Conservation (phyloP, 768 basidiomycete genomes). For the Tylopilus sp. region DNA sequence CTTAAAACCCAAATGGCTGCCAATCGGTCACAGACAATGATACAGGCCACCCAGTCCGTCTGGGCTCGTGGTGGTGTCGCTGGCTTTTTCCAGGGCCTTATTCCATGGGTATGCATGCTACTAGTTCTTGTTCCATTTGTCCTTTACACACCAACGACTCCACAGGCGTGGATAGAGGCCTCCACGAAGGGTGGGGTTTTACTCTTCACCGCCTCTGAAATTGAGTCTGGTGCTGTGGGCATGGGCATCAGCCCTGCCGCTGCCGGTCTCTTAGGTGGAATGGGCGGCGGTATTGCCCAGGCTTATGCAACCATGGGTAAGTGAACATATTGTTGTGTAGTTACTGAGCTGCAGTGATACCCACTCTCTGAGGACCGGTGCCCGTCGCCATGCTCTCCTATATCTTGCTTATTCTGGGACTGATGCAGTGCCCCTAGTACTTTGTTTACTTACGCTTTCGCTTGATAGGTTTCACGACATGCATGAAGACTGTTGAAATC, state of each 20-base stretch:
- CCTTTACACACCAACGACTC: background rate
- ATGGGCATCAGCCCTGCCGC: slow-evolving; percentile 76
- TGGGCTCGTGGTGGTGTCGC: slow-evolving; percentile 87
- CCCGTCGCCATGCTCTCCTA: slow-evolving; percentile 12
- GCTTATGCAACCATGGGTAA: slow-evolving; percentile 99
- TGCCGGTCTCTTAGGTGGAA: slow-evolving; percentile 91
- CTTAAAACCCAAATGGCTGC: slow-evolving; percentile 99
- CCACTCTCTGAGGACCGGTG: slow-evolving; percentile 18
- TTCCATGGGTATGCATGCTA: slow-evolving; percentile 80
- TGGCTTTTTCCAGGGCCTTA: slow-evolving; percentile 97
- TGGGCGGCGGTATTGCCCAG: slow-evolving; percentile 96
- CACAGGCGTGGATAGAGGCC: slow-evolving; percentile 97
- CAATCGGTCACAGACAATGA: slow-evolving; percentile 89
- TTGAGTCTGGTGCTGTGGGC: slow-evolving; percentile 63
- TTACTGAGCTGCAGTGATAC: slow-evolving; percentile 15
- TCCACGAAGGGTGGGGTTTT: slow-evolving; percentile 97
- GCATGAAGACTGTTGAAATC: slow-evolving; percentile 99
- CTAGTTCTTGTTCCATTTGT: background rate
- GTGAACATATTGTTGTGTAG: slow-evolving; percentile 28
- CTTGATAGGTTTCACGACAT: slow-evolving; percentile 87
- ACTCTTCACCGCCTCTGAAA: slow-evolving; percentile 93
- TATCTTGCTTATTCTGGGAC: slow-evolving; percentile 13
- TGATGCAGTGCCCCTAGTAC: background rate
- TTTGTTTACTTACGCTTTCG: slow-evolving; percentile 11
- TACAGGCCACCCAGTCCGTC: slow-evolving; percentile 77